Conservation (phyloP, 345 rosid genomes). For the Moricandia moricandioides region DNA sequence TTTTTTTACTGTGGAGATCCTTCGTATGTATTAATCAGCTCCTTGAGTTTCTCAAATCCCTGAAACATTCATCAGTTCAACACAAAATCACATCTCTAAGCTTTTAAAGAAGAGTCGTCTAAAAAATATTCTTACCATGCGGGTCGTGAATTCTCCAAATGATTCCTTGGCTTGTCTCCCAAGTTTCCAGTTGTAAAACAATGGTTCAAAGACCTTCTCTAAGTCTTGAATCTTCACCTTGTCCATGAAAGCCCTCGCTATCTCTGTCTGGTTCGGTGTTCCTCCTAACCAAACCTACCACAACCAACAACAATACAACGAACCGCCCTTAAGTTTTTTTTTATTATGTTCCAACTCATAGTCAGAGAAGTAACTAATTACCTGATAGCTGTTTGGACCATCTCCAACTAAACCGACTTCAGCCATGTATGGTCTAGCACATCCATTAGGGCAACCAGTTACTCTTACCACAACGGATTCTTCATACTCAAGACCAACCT, state of each 20-base stretch:
- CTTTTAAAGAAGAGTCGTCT: neutral
- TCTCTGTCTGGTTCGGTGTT: slow-evolving; percentile 70
- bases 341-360: neutral
- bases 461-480: slow-evolving; percentile 83
- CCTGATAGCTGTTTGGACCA: slow-evolving; percentile 98
- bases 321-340: neutral
- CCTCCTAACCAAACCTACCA: slow-evolving; percentile 94
- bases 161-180: slow-evolving; percentile 70
- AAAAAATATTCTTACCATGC: slow-evolving; percentile 48
- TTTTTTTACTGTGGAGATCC: slow-evolving; percentile 30
- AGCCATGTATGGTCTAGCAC: slow-evolving; percentile 97
- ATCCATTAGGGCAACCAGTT: slow-evolving; percentile 95
- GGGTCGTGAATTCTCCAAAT: slow-evolving; percentile 77
- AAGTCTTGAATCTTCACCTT: slow-evolving; percentile 88
- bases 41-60: slow-evolving; percentile 89
- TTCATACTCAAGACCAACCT: slow-evolving; percentile 82
- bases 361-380: slow-evolving; percentile 4
- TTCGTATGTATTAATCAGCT: slow-evolving; percentile 66
- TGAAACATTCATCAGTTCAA: slow-evolving; percentile 14
- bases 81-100: neutral
- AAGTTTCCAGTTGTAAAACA: slow-evolving; percentile 79
- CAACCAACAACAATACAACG: neutral
- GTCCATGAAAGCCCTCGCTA: slow-evolving; percentile 77
- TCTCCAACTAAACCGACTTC: slow-evolving; percentile 95
- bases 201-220: slow-evolving; percentile 82